phyloP scores from a whole-genome alignment of 2,329 filamentous ascomycete genomes.

The Xylariaceae sp. region DNA sequence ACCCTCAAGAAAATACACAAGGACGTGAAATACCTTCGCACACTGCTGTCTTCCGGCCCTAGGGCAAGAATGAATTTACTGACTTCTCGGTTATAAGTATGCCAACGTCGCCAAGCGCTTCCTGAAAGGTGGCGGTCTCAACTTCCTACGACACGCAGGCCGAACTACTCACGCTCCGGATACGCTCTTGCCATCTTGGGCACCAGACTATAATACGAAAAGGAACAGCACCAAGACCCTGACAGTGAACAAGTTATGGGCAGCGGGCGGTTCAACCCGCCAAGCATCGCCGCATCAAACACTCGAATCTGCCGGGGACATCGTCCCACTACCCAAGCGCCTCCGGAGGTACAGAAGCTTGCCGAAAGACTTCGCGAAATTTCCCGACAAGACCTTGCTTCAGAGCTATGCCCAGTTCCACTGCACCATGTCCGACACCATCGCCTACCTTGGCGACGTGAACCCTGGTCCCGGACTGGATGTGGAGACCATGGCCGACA shows the following conservation, averaged over 20 bases:
- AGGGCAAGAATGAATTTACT: too few relatives aligned
- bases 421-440: constrained; percentile 21
- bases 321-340: constrained; percentile 4
- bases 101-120: constrained; percentile 14
- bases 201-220: constrained; percentile 9
- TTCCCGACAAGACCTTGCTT: constrained; percentile 11
- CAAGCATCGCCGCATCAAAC: background rate
- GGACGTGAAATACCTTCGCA: too few relatives aligned
- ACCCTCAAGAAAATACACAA: too few relatives aligned
- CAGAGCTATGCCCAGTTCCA: constrained; percentile 17
- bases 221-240: background rate
- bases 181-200: constrained; percentile 18
- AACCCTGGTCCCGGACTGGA: constrained; percentile 7
- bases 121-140: constrained; percentile 11
- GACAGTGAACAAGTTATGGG: background rate
- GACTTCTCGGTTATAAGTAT: constrained; percentile 5
- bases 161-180: constrained; percentile 10
- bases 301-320: constrained; percentile 1
- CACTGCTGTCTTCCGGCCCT: too few relatives aligned
- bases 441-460: constrained; percentile 14
- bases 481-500: constrained; percentile 6
- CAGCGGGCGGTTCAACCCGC: background rate
- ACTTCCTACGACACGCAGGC: constrained; percentile 15
- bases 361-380: background rate
- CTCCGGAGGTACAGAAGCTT: background rate